phyloP scores from a whole-genome alignment of 345 rosid species.

The Capsella bursapastoris region DNA sequence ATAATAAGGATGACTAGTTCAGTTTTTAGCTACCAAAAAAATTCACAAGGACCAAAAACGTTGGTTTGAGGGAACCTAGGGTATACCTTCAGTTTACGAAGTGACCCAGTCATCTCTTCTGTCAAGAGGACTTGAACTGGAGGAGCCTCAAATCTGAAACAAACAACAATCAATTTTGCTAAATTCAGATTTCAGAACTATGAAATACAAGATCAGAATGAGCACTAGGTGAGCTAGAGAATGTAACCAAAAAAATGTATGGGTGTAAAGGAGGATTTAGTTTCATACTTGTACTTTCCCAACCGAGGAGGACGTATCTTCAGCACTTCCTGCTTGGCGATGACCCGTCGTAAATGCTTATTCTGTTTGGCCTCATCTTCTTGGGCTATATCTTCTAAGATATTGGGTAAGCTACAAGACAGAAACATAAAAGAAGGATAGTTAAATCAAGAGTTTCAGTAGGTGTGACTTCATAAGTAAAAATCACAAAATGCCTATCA shows the following conservation, averaged over 20 bases:
- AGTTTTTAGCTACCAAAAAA: constrained; percentile 21
- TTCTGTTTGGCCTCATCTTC: constrained; percentile 83
- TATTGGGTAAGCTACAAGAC: constrained; percentile 64
- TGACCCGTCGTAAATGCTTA: constrained; percentile 54
- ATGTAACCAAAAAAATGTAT: not conserved
- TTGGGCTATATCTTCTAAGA: constrained; percentile 74
- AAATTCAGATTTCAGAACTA: not conserved
- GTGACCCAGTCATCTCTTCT: constrained; percentile 94
- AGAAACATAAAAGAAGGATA: constrained; percentile 18
- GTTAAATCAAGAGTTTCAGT: constrained; percentile 19
- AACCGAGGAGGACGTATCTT: constrained; percentile 83
- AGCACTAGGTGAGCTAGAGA: not conserved
- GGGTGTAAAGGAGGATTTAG: not conserved
- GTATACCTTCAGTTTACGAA: constrained; percentile 80
- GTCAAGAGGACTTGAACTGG: constrained; percentile 85
- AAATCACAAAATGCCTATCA: constrained; percentile 54
- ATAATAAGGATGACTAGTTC: not conserved
- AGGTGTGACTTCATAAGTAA: not conserved
- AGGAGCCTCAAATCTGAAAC: constrained; percentile 75
- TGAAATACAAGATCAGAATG: not conserved
- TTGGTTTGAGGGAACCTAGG: not conserved
- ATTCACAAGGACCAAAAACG: not conserved
- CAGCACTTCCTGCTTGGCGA: constrained; percentile 76
- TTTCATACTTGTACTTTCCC: constrained; percentile 89
- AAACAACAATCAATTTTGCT: constrained; percentile 2